Evolutionary conservation across 768 basidiomycete genomes (phyloP), one percentile per base, ranked within the genome.

Genomic region (Hirschioporus abietinus): DNA sequence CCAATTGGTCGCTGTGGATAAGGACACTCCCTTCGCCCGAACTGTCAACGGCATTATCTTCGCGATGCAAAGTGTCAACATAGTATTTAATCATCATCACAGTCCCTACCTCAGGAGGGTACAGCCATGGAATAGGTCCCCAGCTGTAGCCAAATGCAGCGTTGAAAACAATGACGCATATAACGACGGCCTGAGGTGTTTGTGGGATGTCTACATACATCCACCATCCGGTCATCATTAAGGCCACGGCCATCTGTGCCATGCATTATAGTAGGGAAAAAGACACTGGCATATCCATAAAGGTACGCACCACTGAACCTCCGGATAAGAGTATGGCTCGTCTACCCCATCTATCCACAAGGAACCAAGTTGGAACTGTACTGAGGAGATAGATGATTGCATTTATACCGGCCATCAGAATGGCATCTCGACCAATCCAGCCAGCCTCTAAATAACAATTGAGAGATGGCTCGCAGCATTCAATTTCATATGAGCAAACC

Each of bases 341-440:
- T 18, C 82, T 69, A 1, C 82, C 82, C 66, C 78, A 76, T 9
- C 75, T 72, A 66, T 83, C 82, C 71, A 82, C 78, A 57, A 83
- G 73, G 69, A 79, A 80, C 82, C 82, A 83, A 73, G 79, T 78
- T 7, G 77, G 77, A 34, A 81, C 70, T 4, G 78, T 76, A 34
- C 70, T 71, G 3, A 73, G 73, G 17, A 78, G 60, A 65, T 74
- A 74, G 58, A 75, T 73, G 35, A 72, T 68, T 1, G 74, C 75
- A 70, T 82, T 83, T 71, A 82, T 79, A 9, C 81, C 81, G 1
- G 81, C 80, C 81, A 83, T 83, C 26, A 83, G 71, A 66, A 83
- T 78, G 2, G 82, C 82, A 65, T 82, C 78, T 27, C 82, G 66
- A 1, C 82, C 82, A 60, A 83, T 77, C 79, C 81, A 83, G 27